A percentile compares a stretch with the other conserved stretches of the same genome.
Evolutionary conservation across 176 grass and related monocot species (phyloP).

Genomic region (Juncus inflexus): DNA sequence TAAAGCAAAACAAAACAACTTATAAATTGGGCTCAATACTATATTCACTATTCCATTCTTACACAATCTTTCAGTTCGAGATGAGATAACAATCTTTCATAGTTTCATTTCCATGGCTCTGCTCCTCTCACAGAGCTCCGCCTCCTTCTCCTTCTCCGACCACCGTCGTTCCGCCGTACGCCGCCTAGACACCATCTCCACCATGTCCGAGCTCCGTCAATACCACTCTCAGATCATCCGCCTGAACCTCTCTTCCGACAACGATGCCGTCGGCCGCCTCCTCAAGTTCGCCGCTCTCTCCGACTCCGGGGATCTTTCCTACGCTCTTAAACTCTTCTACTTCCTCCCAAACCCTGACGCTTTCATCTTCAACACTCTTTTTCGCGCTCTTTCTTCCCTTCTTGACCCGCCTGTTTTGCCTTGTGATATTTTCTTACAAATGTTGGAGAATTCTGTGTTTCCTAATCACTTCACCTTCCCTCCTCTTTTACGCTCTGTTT

Average conservation of each 20-base stretch:
- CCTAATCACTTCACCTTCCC: slow-evolving; percentile 60
- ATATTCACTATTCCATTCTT: too few species aligned
- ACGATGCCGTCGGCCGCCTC: slow-evolving; percentile 37
- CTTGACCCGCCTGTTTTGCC: slow-evolving; percentile 22
- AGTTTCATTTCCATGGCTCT: neutral
- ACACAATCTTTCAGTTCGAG: too few species aligned
- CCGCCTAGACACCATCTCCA: slow-evolving; percentile 38
- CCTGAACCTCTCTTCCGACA: slow-evolving; percentile 47
- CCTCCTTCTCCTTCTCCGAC: slow-evolving; percentile 18
- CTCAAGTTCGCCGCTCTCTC: slow-evolving; percentile 54
- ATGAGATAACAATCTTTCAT: too few species aligned
- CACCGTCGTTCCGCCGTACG: neutral
- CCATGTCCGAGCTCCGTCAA: slow-evolving; percentile 49
- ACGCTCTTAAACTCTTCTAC: slow-evolving; percentile 47
- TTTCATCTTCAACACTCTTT: slow-evolving; percentile 61
- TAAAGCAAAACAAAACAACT: too few species aligned
- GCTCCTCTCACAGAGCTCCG: slow-evolving; percentile 9
- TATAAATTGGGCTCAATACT: too few species aligned
- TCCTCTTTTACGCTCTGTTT: slow-evolving; percentile 39
- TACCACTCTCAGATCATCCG: slow-evolving; percentile 59
- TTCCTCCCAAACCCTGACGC: slow-evolving; percentile 59
- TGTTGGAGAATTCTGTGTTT: slow-evolving; percentile 11
- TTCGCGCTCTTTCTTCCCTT: slow-evolving; percentile 37
- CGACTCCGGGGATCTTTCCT: slow-evolving; percentile 36
- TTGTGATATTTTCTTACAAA: slow-evolving; percentile 4